Evolutionary conservation across 768 basidiomycete genomes (phyloP).

Genomic region (Pleurotus ostreatus): DNA sequence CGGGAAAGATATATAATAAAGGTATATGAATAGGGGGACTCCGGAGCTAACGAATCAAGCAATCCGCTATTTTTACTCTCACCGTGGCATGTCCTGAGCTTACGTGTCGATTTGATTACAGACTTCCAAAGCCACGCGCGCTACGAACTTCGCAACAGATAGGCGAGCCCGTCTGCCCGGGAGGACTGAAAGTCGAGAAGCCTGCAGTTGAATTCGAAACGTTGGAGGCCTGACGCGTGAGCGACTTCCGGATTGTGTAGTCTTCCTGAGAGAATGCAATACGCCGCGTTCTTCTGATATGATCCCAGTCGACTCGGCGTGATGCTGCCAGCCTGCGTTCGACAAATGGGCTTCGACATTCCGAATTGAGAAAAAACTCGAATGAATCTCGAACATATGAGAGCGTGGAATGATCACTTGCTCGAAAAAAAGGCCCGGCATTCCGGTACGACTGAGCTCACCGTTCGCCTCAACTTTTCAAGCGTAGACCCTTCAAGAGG

Average conservation of each 20-base stretch:
- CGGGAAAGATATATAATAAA: not conserved
- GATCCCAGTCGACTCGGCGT: not conserved
- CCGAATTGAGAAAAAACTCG: not conserved
- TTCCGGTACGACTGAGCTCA: not conserved
- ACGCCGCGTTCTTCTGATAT: not conserved
- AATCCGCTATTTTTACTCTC: conserved; percentile 1
- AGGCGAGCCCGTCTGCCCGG: not conserved
- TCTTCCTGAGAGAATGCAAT: not conserved
- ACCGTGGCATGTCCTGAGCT: conserved; percentile 2
- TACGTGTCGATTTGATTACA: conserved; percentile 5
- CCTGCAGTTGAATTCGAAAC: not conserved
- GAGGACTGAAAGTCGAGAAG: not conserved
- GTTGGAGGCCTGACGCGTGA: too few relatives aligned
- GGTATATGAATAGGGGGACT: not conserved
- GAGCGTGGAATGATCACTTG: not conserved
- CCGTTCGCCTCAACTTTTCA: too few relatives aligned
- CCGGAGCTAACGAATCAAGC: not conserved
- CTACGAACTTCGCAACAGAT: not conserved
- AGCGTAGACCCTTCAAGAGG: too few relatives aligned
- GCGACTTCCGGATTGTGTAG: too few relatives aligned
- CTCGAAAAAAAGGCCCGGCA: not conserved
- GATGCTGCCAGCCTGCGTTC: not conserved
- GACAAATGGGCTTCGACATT: not conserved
- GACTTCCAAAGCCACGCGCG: conserved; percentile 5
- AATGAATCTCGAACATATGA: not conserved